Conservation (phyloP, 2,329 filamentous ascomycete genomes). For the Paraphaeosphaeria minitans region DNA sequence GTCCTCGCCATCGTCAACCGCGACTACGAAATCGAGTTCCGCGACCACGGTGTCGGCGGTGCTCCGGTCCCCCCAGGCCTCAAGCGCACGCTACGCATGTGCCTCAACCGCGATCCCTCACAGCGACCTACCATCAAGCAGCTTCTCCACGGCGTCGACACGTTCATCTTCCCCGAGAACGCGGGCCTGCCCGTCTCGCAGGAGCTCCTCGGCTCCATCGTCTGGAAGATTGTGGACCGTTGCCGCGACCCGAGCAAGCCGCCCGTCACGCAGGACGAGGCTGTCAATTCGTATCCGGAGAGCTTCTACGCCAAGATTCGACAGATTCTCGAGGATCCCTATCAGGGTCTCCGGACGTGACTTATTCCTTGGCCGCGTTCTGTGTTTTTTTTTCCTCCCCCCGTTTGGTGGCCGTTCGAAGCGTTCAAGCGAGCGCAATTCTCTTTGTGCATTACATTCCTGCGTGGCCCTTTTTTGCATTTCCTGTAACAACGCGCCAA, state of each 20-base stretch:
- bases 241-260: constrained; percentile 59
- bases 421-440: not conserved
- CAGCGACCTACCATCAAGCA: constrained; percentile 62
- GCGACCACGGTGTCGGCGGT: constrained; percentile 70
- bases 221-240: constrained; percentile 64
- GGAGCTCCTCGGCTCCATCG: constrained; percentile 64
- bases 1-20: constrained; percentile 87
- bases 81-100: constrained; percentile 61
- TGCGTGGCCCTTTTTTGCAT: not conserved
- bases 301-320: constrained; percentile 56
- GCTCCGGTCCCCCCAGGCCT: constrained; percentile 60
- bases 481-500: not conserved
- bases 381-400: no score
- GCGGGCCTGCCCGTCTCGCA: constrained; percentile 55
- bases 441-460: not conserved
- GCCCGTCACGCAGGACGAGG: constrained; percentile 62
- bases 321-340: constrained; percentile 40
- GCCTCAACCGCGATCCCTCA: constrained; percentile 63
- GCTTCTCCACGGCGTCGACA: constrained; percentile 60
- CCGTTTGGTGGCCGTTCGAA: not conserved
- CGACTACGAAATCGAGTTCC: constrained; percentile 74
- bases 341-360: no score
- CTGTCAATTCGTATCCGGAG: constrained; percentile 48
- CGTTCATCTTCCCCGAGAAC: constrained; percentile 63
- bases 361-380: no score